Evolutionary conservation across 352 stramenopile species (phyloP).

Genomic region (Elongisporangium anandrum): DNA sequence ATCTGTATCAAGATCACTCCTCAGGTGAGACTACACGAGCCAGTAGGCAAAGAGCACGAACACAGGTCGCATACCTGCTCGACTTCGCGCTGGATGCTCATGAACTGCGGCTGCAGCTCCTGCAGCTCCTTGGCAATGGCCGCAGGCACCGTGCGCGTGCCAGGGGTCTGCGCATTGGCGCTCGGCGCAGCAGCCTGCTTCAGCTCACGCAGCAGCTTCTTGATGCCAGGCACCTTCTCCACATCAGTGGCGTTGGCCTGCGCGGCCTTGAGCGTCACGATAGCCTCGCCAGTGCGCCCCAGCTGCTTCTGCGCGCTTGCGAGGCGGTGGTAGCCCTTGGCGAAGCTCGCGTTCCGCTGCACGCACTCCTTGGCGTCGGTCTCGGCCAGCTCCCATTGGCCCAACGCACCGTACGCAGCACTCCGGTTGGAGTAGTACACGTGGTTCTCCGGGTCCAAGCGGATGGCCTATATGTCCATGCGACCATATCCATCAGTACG

Average conservation of each 20-base stretch:
- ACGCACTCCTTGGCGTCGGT: constrained; percentile 73
- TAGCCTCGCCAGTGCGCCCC: constrained; percentile 59
- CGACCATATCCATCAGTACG: background rate
- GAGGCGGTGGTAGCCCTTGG: constrained; percentile 76
- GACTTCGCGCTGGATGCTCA: constrained; percentile 71
- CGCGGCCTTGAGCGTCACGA: constrained; percentile 55
- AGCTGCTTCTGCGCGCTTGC: constrained; percentile 79
- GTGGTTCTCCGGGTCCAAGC: constrained; percentile 63
- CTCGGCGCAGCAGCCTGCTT: constrained; percentile 38
- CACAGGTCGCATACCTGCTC: constrained; percentile 40
- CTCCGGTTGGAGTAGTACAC: constrained; percentile 87
- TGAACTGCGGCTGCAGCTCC: constrained; percentile 76
- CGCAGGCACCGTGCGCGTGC: constrained; percentile 35
- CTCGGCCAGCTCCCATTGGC: constrained; percentile 69
- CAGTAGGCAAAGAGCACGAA: no score
- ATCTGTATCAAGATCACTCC: constrained; percentile 31
- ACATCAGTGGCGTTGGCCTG: constrained; percentile 22
- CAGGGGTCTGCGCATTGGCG: constrained; percentile 6
- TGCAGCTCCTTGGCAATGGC: constrained; percentile 75
- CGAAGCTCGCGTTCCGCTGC: constrained; percentile 61
- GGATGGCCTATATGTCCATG: constrained; percentile 48
- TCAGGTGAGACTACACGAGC: background rate
- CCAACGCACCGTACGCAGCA: constrained; percentile 63
- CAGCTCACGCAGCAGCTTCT: constrained; percentile 71
- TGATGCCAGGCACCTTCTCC: constrained; percentile 67